Conservation (phyloP, 1,284 basidiomycete species). For the Fomitopsis betulina region DNA sequence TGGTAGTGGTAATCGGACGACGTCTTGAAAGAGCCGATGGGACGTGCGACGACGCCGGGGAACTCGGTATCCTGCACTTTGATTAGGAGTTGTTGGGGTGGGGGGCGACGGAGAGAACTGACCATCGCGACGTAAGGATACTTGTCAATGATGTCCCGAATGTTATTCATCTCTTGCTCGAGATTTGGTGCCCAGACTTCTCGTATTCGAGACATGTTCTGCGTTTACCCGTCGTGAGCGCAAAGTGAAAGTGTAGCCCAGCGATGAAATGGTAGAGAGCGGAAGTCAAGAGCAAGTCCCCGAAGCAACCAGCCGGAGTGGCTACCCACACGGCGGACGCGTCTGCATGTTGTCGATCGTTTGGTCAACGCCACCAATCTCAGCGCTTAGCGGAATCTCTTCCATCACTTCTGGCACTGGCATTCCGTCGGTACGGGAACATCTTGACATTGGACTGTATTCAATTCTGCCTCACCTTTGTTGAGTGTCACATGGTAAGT, state of each 20-base stretch:
- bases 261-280: background rate
- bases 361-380: background rate
- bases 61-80: slow-evolving; percentile 90
- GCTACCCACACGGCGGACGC: background rate
- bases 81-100: slow-evolving; percentile 10
- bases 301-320: background rate
- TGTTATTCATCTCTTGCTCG: slow-evolving; percentile 85
- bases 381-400: no score
- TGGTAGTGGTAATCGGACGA: slow-evolving; percentile 99
- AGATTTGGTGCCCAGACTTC: slow-evolving; percentile 96
- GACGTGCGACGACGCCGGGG: slow-evolving; percentile 95
- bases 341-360: slow-evolving; percentile 3
- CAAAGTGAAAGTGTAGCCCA: background rate
- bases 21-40: slow-evolving; percentile 95
- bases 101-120: slow-evolving; percentile 24
- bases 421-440: no score
- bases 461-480: no score
- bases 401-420: no score
- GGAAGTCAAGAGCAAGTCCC: background rate
- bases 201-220: slow-evolving; percentile 64
- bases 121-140: slow-evolving; percentile 98
- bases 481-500: no score
- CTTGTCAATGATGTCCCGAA: slow-evolving; percentile 83
- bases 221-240: background rate
- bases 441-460: no score